A percentile compares a stretch with the other conserved stretches of the same genome.
phyloP scores from a whole-genome alignment of 305 asterid genomes.

The Nicotiana rustica region DNA sequence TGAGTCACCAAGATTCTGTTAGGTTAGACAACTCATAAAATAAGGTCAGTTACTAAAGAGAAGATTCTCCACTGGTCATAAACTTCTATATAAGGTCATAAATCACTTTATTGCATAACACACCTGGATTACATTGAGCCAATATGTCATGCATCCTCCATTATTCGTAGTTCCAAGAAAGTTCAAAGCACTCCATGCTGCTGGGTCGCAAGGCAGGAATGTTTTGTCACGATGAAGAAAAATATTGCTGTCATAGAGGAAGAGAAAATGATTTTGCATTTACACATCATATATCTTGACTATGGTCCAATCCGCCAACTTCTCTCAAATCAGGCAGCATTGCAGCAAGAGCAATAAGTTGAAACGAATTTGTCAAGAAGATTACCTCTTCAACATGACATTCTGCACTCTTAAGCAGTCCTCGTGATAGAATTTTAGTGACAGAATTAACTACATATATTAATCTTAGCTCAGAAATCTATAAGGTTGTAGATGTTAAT shows the following conservation, averaged over 20 bases:
- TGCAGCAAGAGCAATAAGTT: neutral
- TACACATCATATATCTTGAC: constrained; percentile 2
- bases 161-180: constrained; percentile 74
- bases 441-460: neutral
- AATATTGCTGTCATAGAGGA: constrained; percentile 70
- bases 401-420: neutral
- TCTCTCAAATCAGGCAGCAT: neutral
- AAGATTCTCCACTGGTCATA: neutral
- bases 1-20: constrained; percentile 68
- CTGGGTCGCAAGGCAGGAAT: constrained; percentile 79
- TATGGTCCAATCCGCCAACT: neutral
- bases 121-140: constrained; percentile 94
- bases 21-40: neutral
- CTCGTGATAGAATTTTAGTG: neutral
- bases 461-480: neutral
- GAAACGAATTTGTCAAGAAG: neutral
- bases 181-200: constrained; percentile 98
- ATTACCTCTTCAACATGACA: neutral
- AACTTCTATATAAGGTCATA: neutral
- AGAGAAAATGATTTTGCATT: constrained; percentile 37
- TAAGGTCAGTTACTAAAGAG: neutral
- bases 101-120: neutral
- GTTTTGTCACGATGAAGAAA: constrained; percentile 86
- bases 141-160: constrained; percentile 81
- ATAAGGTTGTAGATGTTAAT: neutral